Conservation (phyloP, 2,329 filamentous ascomycete species). For the Pseudocercospora musae region DNA sequence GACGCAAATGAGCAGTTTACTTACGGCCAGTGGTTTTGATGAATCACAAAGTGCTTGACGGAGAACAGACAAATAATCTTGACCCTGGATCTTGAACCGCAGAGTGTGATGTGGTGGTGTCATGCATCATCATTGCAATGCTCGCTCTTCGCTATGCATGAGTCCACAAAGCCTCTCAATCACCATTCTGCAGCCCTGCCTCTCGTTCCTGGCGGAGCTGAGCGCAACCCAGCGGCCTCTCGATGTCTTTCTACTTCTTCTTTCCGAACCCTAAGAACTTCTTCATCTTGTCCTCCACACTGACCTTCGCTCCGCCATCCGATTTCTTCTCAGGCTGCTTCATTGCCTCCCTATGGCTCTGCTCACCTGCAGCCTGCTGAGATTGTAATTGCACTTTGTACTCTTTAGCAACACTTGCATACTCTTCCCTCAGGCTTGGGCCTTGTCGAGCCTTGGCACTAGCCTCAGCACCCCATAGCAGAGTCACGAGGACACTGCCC, state of each 20-base stretch:
- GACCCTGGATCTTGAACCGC: background rate
- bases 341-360: slow-evolving; percentile 28
- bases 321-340: slow-evolving; percentile 27
- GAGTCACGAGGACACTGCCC: slow-evolving; percentile 69
- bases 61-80: too few species aligned
- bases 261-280: slow-evolving; percentile 72
- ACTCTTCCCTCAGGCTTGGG: slow-evolving; percentile 59
- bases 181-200: background rate
- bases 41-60: too few species aligned
- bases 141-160: background rate
- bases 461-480: slow-evolving; percentile 68
- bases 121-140: background rate
- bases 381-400: slow-evolving; percentile 62
- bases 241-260: slow-evolving; percentile 45
- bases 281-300: slow-evolving; percentile 52
- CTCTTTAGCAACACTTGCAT: slow-evolving; percentile 60
- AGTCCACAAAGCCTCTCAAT: background rate
- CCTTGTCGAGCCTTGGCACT: slow-evolving; percentile 53
- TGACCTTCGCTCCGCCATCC: slow-evolving; percentile 29
- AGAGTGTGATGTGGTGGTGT: background rate
- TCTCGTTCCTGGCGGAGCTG: background rate
- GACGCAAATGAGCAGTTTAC: too few species aligned
- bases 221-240: background rate
- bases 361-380: slow-evolving; percentile 36
- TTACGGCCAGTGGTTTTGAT: too few species aligned